Percentiles rank a stretch among this genome's conserved stretches.
Conservation (phyloP, 2,329 filamentous ascomycete species). For the Escovopsis weberi region DNA sequence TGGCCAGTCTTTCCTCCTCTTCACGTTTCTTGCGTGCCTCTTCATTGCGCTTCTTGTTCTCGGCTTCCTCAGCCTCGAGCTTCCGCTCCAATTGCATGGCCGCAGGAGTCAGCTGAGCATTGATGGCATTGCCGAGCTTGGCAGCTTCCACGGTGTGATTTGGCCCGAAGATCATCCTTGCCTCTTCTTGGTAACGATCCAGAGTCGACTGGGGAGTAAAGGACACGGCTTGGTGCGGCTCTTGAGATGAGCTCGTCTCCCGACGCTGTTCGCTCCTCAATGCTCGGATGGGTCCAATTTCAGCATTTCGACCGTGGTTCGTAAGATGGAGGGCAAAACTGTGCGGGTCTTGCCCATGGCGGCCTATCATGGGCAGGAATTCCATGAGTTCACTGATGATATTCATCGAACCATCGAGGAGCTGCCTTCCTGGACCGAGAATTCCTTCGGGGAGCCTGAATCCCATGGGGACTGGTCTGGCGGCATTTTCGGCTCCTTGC, state of each 20-base stretch:
- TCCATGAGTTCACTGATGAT: constrained; percentile 43
- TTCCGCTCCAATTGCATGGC: constrained; percentile 72
- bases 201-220: constrained; percentile 61
- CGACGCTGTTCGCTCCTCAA: constrained; percentile 33
- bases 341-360: constrained; percentile 31
- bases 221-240: constrained; percentile 59
- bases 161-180: constrained; percentile 67
- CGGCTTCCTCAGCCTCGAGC: constrained; percentile 44
- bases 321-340: constrained; percentile 47
- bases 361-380: constrained; percentile 32
- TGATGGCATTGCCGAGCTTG: constrained; percentile 51
- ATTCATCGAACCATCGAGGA: constrained; percentile 36
- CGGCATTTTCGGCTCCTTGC: constrained; percentile 28
- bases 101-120: constrained; percentile 63
- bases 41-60: constrained; percentile 32
- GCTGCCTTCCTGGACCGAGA: constrained; percentile 24
- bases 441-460: constrained; percentile 32
- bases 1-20: constrained; percentile 50
- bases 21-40: constrained; percentile 47
- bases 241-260: constrained; percentile 29
- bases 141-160: constrained; percentile 51
- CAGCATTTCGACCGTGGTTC: constrained; percentile 27
- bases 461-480: constrained; percentile 39
- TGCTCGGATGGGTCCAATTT: constrained; percentile 29
- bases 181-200: constrained; percentile 78